These are phyloP conservation scores for Acer yangbiense DNA, from an alignment of 345 rosid species.

Conservation along the genomic window DNA sequence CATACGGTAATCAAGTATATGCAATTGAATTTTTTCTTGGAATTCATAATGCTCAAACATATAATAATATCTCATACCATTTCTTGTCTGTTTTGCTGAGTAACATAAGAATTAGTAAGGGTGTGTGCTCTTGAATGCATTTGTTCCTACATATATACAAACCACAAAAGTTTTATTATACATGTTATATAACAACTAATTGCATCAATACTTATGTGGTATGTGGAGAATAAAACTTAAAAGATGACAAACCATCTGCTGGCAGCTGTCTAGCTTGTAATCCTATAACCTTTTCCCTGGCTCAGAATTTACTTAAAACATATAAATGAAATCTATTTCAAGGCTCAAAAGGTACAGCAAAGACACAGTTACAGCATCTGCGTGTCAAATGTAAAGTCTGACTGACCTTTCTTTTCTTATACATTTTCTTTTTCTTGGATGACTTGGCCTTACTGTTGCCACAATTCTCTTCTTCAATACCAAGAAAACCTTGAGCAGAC, in stretches of 20 bases:
- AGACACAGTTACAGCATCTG: not conserved
- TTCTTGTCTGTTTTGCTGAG: conserved; percentile 46
- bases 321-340: conserved; percentile 19
- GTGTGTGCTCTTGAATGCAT: conserved; percentile 44
- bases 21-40: not conserved
- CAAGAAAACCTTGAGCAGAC: conserved; percentile 30
- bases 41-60: too few relatives aligned
- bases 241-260: conserved; percentile 39
- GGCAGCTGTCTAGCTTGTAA: conserved; percentile 45
- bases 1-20: not conserved
- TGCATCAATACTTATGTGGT: not conserved
- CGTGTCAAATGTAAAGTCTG: conserved; percentile 17
- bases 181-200: not conserved
- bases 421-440: conserved; percentile 48
- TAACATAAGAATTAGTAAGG: conserved; percentile 43
- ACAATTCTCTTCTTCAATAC: conserved; percentile 27
- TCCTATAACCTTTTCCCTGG: conserved; percentile 32
- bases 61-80: conserved; percentile 26
- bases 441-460: conserved; percentile 29
- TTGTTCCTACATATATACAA: conserved; percentile 37
- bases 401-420: conserved; percentile 61
- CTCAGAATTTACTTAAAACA: conserved; percentile 37
- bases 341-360: not conserved
- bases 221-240: conserved; percentile 5
- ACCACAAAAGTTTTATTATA: conserved; percentile 2